Evolutionary conservation across 2,329 filamentous ascomycete species (phyloP).

Genomic region (Fusarium tricinctum): DNA sequence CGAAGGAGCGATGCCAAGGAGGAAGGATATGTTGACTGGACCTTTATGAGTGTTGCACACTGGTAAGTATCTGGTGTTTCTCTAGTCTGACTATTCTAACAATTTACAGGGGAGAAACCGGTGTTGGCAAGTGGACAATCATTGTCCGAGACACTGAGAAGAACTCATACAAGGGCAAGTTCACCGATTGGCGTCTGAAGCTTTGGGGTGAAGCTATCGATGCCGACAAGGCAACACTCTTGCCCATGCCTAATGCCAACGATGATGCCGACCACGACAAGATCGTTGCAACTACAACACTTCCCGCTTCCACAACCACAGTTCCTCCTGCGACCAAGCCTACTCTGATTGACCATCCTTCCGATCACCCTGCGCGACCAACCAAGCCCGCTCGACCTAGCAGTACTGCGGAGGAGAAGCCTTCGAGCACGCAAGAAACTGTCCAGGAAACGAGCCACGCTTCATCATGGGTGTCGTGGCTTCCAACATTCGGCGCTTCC

Average conservation of each 20-base stretch:
- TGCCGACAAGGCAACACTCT: slow-evolving; percentile 75
- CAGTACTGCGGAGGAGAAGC: slow-evolving; percentile 46
- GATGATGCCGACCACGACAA: slow-evolving; percentile 87
- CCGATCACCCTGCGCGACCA: slow-evolving; percentile 75
- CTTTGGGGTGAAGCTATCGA: slow-evolving; percentile 94
- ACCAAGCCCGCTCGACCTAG: slow-evolving; percentile 62
- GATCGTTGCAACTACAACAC: slow-evolving; percentile 66
- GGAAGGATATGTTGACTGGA: slow-evolving; percentile 92
- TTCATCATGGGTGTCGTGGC: slow-evolving; percentile 85
- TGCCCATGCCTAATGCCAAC: slow-evolving; percentile 85
- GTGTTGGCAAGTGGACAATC: slow-evolving; percentile 90
- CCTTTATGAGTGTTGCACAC: slow-evolving; percentile 98
- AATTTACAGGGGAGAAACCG: slow-evolving; percentile 80
- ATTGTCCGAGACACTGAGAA: slow-evolving; percentile 86
- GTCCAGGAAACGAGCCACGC: slow-evolving; percentile 60
- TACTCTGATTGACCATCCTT: slow-evolving; percentile 63
- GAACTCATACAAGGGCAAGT: slow-evolving; percentile 82
- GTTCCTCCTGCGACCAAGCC: slow-evolving; percentile 60
- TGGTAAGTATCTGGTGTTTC: slow-evolving; percentile 71
- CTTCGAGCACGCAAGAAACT: slow-evolving; percentile 51
- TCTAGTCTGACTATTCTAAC: slow-evolving; percentile 49
- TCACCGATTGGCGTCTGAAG: slow-evolving; percentile 93
- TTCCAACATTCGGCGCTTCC: slow-evolving; percentile 91
- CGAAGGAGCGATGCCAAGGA: slow-evolving; percentile 76
- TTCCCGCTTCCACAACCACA: slow-evolving; percentile 75